Base-by-base conservation (phyloP, 2,329 filamentous ascomycete genomes). In the Cladosporium oxysporum region DNA sequence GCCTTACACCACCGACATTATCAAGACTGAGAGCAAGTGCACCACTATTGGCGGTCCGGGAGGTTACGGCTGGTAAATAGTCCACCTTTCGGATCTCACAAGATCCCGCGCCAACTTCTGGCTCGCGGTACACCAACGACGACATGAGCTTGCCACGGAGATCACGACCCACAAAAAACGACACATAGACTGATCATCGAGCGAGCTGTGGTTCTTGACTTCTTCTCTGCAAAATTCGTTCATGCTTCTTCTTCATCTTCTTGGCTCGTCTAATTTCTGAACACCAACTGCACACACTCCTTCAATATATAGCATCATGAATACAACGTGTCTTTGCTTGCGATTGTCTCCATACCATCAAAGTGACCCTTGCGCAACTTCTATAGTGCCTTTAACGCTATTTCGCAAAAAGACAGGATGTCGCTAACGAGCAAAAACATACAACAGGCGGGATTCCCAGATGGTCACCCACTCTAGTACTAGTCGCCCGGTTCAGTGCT, bases 1-100 rank as follows among this genome's bases (percentile, higher is more conserved):
- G 55, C 63, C 49, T 1, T 65, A 53, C 44, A 65, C 55, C 6
- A 41, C 63, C 31, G 35, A 35, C 16, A 33, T 29, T 23, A 33
- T 59, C 23, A 58, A 28, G 28, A 60, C 63, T 7, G 63, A 52
- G 28, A 58, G 29, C 37, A 53, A 53, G 55, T 65, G 63, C 63
- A 58, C 53, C 28, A 65, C 62, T 21, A 41, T 50, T 18, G 55
- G 44, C 18, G 52, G 52, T 6, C 52, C 49, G 12, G 60, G 60
- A 29, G 49, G 49, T 12, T 63, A 57, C 31, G 50, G 50, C 35
- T 63, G 61, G 61, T 63, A 63, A 47, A 57, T 47, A 21, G 3
- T 8, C 21, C 2, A 53, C 14, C 1, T 2, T 2, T 3, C 12
- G 5, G 10, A 31, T 53, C 1, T n/a, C 3, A 31, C 4, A 18